phyloP scores from a whole-genome alignment of 495 filamentous ascomycete species.

The Penicillium salamii region DNA sequence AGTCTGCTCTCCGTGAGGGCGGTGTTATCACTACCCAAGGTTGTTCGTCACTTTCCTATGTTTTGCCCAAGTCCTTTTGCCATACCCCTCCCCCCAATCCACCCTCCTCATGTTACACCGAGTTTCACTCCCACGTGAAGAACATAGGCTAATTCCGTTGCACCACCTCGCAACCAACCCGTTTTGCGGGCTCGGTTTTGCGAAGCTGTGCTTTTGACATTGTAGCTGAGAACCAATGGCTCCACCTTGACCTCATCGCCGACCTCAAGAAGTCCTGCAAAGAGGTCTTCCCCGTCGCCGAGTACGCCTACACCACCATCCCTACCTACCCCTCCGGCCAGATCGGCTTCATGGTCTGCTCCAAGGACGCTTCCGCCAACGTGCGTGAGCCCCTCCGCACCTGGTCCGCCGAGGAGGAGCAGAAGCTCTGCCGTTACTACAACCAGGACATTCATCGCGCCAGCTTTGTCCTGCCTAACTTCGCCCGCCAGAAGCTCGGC shows the following conservation, averaged over 20 bases:
- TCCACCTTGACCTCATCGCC: constrained; percentile 87
- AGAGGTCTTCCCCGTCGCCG: constrained; percentile 94
- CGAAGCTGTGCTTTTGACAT: constrained; percentile 23
- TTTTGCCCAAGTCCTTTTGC: constrained; percentile 13
- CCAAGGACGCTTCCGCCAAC: constrained; percentile 83
- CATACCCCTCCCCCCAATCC: constrained; percentile 1
- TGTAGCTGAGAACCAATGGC: constrained; percentile 98
- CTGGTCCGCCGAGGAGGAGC: constrained; percentile 84
- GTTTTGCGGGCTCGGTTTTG: constrained; percentile 35
- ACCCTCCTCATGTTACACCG: neutral
- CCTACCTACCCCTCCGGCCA: constrained; percentile 98
- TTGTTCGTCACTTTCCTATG: constrained; percentile 84
- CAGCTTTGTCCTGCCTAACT: constrained; percentile 87
- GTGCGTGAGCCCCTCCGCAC: constrained; percentile 76
- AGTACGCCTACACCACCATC: constrained; percentile 99
- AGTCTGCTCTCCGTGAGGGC: constrained; percentile 84
- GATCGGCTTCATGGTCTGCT: constrained; percentile 99
- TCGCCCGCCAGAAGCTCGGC: constrained; percentile 74
- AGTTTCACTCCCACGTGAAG: constrained; percentile 1
- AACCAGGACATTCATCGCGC: constrained; percentile 93
- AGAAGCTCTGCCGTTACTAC: constrained; percentile 90
- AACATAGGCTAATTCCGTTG: constrained; percentile 28
- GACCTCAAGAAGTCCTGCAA: constrained; percentile 93
- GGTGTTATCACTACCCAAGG: constrained; percentile 99
- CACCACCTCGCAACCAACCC: constrained; percentile 36